Conservation (phyloP, 78 protist species). For the Creolimax fragrantissima region DNA sequence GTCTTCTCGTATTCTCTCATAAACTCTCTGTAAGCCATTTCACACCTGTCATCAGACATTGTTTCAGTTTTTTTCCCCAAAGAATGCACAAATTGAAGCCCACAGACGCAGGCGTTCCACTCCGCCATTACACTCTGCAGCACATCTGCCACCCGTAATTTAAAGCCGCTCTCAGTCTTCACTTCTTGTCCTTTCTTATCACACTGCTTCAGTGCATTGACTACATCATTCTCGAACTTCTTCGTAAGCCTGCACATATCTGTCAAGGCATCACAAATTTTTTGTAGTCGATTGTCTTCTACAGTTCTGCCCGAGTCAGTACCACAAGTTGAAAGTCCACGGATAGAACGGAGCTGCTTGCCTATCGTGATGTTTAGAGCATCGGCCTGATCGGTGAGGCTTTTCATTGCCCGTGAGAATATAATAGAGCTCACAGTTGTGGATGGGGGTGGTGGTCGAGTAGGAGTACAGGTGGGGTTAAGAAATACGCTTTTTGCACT, state of each 20-base stretch:
- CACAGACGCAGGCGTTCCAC: neutral
- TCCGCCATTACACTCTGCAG: neutral
- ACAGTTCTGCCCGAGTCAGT: neutral
- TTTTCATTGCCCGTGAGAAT: neutral
- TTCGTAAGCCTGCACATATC: neutral
- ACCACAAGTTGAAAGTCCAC: neutral
- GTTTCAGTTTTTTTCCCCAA: neutral
- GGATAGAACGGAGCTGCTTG: neutral
- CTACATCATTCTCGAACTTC: neutral
- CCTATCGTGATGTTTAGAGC: neutral
- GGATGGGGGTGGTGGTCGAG: neutral
- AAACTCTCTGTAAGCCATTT: neutral
- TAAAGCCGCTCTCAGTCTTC: neutral
- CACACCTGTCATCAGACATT: neutral
- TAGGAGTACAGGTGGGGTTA: neutral
- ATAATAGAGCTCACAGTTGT: neutral
- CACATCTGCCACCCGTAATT: neutral
- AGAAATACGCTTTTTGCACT: neutral
- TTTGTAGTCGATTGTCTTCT: neutral
- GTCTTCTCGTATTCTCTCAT: neutral
- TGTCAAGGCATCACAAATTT: neutral
- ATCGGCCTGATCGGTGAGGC: neutral
- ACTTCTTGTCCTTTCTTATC: neutral
- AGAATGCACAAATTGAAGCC: neutral
- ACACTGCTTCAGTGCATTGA: neutral